Percentiles rank a stretch among this genome's conserved stretches.
Evolutionary conservation across 1,284 basidiomycete species (phyloP).

Genomic region (Marasmius sp.): DNA sequence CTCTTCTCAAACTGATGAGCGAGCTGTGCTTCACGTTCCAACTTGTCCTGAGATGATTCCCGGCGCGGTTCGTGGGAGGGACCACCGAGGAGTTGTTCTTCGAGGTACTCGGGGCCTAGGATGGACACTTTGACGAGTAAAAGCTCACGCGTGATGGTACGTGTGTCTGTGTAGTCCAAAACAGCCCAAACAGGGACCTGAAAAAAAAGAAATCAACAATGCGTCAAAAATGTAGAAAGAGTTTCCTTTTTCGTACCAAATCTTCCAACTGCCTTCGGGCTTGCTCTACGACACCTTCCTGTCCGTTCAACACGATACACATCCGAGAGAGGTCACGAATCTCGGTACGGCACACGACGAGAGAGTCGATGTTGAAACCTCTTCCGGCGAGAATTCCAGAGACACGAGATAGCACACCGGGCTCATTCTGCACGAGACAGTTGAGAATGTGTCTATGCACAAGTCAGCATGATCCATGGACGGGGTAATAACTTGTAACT

Average conservation of each 20-base stretch:
- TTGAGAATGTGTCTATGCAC: constrained; percentile 86
- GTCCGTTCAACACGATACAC: constrained; percentile 96
- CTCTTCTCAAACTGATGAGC: constrained; percentile 76
- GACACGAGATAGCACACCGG: constrained; percentile 96
- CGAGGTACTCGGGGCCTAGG: constrained; percentile 96
- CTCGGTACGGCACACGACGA: constrained; percentile 98
- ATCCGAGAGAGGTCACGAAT: constrained; percentile 96
- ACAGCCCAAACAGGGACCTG: constrained; percentile 98
- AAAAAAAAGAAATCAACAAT: constrained; percentile 3
- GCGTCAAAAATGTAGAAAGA: constrained; percentile 2
- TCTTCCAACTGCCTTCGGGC: constrained; percentile 93
- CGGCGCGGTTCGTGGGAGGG: constrained; percentile 76
- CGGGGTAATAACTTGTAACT: constrained; percentile 23
- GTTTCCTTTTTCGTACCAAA: constrained; percentile 56
- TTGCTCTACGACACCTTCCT: constrained; percentile 98
- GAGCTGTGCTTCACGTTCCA: constrained; percentile 67
- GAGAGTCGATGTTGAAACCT: constrained; percentile 98
- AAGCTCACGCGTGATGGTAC: constrained; percentile 85
- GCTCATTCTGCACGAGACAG: constrained; percentile 99
- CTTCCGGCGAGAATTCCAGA: constrained; percentile 96
- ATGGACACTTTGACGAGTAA: constrained; percentile 93
- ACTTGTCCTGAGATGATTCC: constrained; percentile 39
- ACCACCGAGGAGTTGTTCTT: constrained; percentile 81
- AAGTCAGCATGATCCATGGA: constrained; percentile 9
- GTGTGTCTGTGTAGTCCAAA: constrained; percentile 92